These are phyloP conservation scores for Candida orba DNA, from an alignment of 805 yeast genomes.

Conservation along the genomic window DNA sequence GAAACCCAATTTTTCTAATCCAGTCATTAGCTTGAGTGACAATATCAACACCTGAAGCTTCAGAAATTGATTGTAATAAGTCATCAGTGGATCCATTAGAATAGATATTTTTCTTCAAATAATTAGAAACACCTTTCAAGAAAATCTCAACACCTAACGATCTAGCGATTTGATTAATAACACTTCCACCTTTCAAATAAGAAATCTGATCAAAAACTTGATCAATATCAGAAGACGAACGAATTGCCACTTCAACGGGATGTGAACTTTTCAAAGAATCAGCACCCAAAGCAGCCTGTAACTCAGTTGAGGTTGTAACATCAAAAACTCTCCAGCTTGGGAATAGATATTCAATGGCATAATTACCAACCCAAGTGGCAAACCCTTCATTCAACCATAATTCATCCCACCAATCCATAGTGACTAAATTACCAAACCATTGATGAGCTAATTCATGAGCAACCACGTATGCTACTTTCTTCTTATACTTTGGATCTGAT, in stretches of 20 bases:
- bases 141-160: slow-evolving; percentile 71
- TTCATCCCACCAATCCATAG: slow-evolving; percentile 92
- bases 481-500: slow-evolving; percentile 54
- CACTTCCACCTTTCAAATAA: slow-evolving; percentile 74
- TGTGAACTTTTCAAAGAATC: slow-evolving; percentile 79
- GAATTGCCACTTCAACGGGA: slow-evolving; percentile 79
- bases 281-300: slow-evolving; percentile 63
- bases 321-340: slow-evolving; percentile 87
- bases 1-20: slow-evolving; percentile 77
- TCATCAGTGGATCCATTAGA: slow-evolving; percentile 71
- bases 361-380: slow-evolving; percentile 88
- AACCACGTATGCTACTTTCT: slow-evolving; percentile 76
- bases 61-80: slow-evolving; percentile 63
- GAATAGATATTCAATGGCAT: slow-evolving; percentile 61
- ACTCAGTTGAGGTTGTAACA: slow-evolving; percentile 60
- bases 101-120: slow-evolving; percentile 67
- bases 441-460: slow-evolving; percentile 88
- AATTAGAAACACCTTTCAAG: slow-evolving; percentile 70
- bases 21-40: slow-evolving; percentile 63
- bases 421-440: slow-evolving; percentile 86
- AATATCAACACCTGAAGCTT: slow-evolving; percentile 65
- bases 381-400: slow-evolving; percentile 85
- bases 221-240: slow-evolving; percentile 68
- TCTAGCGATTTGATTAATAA: slow-evolving; percentile 67
- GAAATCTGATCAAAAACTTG: slow-evolving; percentile 83